Percentiles rank a stretch among this genome's conserved stretches.
Conservation (phyloP, 202 grass and related monocot genomes). For the Bolboschoenoplectus hybrid region DNA sequence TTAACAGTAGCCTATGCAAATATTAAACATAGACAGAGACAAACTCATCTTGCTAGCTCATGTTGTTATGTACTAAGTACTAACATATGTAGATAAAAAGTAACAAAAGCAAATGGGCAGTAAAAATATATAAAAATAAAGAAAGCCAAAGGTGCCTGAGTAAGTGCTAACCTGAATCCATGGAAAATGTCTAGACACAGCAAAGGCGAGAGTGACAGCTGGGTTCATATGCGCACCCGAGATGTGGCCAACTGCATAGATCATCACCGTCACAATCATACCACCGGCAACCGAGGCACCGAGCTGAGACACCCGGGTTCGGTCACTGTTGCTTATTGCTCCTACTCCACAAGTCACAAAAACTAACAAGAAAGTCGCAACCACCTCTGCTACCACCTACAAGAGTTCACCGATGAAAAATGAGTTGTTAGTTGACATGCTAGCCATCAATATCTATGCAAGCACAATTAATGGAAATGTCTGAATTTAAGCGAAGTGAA, state of each 20-base stretch:
- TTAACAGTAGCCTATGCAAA: not conserved
- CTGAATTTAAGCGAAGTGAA: not conserved
- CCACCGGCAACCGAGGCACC: conserved; percentile 64
- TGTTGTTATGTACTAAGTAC: conserved; percentile 2
- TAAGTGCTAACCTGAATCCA: conserved; percentile 62
- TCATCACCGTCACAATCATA: conserved; percentile 90
- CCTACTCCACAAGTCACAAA: conserved; percentile 80
- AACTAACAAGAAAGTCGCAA: conserved; percentile 74
- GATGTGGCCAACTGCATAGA: conserved; percentile 86
- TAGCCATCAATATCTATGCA: not conserved
- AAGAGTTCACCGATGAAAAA: not conserved
- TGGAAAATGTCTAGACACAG: conserved; percentile 76
- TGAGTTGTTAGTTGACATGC: not conserved
- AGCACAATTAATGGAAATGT: not conserved
- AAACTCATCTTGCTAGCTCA: not conserved
- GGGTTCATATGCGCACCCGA: conserved; percentile 93
- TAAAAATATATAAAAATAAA: not conserved
- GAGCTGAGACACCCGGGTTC: conserved; percentile 62
- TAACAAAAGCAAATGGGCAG: conserved; percentile 12
- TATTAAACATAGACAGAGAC: not conserved
- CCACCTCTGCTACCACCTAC: conserved; percentile 73
- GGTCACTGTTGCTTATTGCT: conserved; percentile 59
- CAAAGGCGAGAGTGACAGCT: conserved; percentile 77
- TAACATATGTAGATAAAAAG: not conserved
- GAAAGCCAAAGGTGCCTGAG: not conserved